A percentile compares a stretch with the other conserved stretches of the same genome.
Evolutionary conservation across 768 basidiomycete species (phyloP).

Genomic region (Leccinum boreale): DNA sequence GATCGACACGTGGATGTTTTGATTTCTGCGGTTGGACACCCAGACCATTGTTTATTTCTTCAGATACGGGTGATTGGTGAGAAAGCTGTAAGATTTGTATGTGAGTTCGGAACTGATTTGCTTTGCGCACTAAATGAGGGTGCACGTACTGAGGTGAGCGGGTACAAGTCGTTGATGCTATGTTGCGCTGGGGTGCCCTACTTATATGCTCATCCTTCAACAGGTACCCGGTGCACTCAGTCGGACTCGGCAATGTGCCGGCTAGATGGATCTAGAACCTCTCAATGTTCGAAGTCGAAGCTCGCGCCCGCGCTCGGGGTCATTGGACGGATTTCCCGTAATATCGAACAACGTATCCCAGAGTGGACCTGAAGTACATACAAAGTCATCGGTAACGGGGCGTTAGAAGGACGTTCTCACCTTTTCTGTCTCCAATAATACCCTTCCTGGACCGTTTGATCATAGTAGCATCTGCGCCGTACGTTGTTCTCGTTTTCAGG

Average conservation of each 20-base stretch:
- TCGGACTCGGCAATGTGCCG: background rate
- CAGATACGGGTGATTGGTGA: too few relatives aligned
- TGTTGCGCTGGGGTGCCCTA: too few relatives aligned
- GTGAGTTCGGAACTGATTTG: background rate
- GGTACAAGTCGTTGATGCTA: background rate
- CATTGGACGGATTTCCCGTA: background rate
- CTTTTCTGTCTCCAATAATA: background rate
- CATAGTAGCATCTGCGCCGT: too few relatives aligned
- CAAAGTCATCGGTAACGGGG: background rate
- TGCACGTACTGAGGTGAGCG: background rate
- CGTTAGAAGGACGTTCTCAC: background rate
- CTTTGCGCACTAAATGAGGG: background rate
- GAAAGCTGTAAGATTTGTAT: background rate
- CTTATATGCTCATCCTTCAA: background rate
- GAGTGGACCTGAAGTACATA: background rate
- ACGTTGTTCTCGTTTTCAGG: background rate
- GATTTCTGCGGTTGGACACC: constrained; percentile 8
- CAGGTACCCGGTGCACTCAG: background rate
- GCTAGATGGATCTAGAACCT: background rate
- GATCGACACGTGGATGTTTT: background rate
- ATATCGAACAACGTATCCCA: background rate
- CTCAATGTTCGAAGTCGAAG: too few relatives aligned
- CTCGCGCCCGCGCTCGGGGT: too few relatives aligned
- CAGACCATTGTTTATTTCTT: constrained; percentile 8
- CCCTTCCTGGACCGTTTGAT: background rate